Evolutionary conservation across 2,329 filamentous ascomycete species (phyloP).

Genomic region (Microdochium trichocladiopsis): DNA sequence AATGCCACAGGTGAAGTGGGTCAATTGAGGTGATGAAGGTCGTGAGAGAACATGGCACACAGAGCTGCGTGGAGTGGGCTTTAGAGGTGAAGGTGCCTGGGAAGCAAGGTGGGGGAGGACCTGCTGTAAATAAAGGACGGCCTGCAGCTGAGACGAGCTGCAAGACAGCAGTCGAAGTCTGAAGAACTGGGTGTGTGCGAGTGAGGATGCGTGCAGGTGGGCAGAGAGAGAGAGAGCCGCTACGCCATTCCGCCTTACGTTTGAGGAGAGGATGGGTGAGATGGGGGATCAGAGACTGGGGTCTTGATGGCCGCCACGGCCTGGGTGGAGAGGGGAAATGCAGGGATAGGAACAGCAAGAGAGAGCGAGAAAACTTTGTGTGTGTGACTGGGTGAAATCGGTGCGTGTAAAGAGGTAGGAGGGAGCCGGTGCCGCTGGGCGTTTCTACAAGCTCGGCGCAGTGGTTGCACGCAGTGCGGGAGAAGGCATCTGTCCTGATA

Average conservation of each 20-base stretch:
- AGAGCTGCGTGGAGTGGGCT: neutral
- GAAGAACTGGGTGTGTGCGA: neutral
- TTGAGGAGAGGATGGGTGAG: neutral
- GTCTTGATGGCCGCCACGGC: neutral
- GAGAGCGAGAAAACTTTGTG: neutral
- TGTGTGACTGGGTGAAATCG: neutral
- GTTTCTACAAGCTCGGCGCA: neutral
- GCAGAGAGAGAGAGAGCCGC: conserved; percentile 1
- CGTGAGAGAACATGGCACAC: neutral
- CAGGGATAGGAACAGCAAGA: neutral
- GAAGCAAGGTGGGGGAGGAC: neutral
- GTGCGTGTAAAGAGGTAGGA: neutral
- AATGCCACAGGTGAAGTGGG: neutral
- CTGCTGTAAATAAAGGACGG: neutral
- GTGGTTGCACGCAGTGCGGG: neutral
- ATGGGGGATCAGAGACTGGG: neutral
- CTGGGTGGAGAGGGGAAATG: neutral
- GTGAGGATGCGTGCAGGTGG: neutral
- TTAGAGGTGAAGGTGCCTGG: neutral
- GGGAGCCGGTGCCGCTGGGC: neutral
- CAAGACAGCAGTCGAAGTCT: neutral
- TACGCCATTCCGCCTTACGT: neutral
- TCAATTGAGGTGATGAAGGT: neutral
- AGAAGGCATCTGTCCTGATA: neutral
- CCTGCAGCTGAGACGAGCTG: neutral